A percentile compares a stretch with the other conserved stretches of the same genome.
phyloP scores from a whole-genome alignment of 768 basidiomycete genomes.

The Boletus reticuloceps region DNA sequence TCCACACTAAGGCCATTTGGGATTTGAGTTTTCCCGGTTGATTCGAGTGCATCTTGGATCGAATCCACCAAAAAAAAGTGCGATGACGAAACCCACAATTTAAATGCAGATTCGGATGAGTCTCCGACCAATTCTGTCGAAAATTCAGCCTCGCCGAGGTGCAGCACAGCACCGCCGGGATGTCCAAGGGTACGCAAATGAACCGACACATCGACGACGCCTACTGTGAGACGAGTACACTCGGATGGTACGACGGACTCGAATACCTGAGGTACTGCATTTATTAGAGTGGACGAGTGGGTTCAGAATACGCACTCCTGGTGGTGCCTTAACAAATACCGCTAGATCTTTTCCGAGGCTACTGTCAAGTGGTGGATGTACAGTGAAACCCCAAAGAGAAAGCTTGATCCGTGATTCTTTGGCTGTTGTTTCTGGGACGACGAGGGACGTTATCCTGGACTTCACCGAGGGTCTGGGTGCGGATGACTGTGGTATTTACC shows the following conservation, averaged over 20 bases:
- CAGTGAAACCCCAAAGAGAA: slow-evolving; percentile 61
- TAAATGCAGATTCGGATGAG: slow-evolving; percentile 53
- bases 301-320: slow-evolving; percentile 62
- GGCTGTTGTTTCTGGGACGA: slow-evolving; percentile 54
- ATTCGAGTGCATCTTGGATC: slow-evolving; percentile 32
- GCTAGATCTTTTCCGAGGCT: slow-evolving; percentile 60
- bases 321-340: slow-evolving; percentile 75
- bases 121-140: slow-evolving; percentile 72
- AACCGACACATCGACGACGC: slow-evolving; percentile 63
- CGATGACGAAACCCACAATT: slow-evolving; percentile 46
- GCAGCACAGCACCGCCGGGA: slow-evolving; percentile 63
- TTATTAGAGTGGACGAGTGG: neutral
- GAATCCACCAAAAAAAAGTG: slow-evolving; percentile 57
- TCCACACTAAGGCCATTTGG: slow-evolving; percentile 36
- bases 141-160: slow-evolving; percentile 66
- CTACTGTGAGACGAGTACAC: slow-evolving; percentile 67
- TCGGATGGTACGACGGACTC: slow-evolving; percentile 92
- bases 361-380: slow-evolving; percentile 59
- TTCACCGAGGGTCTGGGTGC: slow-evolving; percentile 53
- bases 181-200: slow-evolving; percentile 55
- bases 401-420: slow-evolving; percentile 79
- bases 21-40: slow-evolving; percentile 16
- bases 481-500: slow-evolving; percentile 35
- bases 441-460: slow-evolving; percentile 63
- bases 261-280: slow-evolving; percentile 57